Evolutionary conservation across 768 basidiomycete species (phyloP).

Genomic region (Gloeostereum incarnatum): DNA sequence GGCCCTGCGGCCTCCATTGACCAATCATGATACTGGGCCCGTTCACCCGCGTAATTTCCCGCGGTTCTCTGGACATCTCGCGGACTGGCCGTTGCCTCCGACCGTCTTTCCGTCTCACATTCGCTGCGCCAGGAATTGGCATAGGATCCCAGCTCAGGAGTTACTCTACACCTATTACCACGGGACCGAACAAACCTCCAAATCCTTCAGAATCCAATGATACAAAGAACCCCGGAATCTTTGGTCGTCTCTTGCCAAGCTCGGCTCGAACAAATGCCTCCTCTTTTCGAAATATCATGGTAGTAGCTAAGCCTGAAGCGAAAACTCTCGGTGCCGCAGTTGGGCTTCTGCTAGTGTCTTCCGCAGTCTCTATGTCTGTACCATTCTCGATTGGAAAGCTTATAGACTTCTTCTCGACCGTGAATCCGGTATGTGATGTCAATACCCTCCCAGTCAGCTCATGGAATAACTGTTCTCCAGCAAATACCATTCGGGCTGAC

Average conservation of each 20-base stretch:
- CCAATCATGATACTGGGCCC: too few species aligned
- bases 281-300: constrained; percentile 65
- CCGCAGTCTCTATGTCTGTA: constrained; percentile 84
- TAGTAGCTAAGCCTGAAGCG: constrained; percentile 76
- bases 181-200: too few species aligned
- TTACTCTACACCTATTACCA: too few species aligned
- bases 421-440: constrained; percentile 52
- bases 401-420: constrained; percentile 84
- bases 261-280: too few species aligned
- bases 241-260: constrained; percentile 16
- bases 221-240: constrained; percentile 10
- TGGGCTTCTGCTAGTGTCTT: constrained; percentile 77
- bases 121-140: too few species aligned
- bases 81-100: too few species aligned
- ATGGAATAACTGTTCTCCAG: constrained; percentile 20
- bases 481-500: constrained; percentile 77
- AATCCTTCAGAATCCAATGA: too few species aligned
- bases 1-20: too few species aligned
- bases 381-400: constrained; percentile 90
- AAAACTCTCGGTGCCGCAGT: constrained; percentile 70
- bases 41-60: too few species aligned
- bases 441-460: not conserved
- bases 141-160: too few species aligned
- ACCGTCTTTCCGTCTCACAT: too few species aligned
- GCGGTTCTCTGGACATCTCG: too few species aligned